Conservation (phyloP, 176 grass and related monocot species). For the Secale cereale region DNA sequence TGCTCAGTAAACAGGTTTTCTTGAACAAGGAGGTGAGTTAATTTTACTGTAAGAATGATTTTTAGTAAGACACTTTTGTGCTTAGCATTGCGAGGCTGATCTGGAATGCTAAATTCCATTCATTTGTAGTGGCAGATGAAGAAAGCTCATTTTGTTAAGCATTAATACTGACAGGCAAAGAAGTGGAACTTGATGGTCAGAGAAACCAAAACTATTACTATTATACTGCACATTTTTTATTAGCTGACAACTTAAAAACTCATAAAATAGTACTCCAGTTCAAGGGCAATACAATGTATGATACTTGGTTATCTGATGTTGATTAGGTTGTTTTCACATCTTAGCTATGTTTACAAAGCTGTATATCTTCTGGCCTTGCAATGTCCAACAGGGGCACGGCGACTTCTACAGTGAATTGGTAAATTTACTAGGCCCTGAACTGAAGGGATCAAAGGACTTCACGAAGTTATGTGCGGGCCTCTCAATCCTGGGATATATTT, state of each 20-base stretch:
- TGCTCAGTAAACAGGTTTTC: slow-evolving; percentile 83
- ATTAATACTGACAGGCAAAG: neutral
- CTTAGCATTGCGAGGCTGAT: neutral
- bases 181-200: slow-evolving; percentile 6
- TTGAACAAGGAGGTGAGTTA: slow-evolving; percentile 80
- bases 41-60: slow-evolving; percentile 15
- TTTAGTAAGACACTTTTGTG: neutral
- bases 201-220: neutral
- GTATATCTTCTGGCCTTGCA: slow-evolving; percentile 15
- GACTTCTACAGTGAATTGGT: slow-evolving; percentile 64
- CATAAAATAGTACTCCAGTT: slow-evolving; percentile 15
- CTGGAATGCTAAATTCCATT: neutral
- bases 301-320: slow-evolving; percentile 14
- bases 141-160: slow-evolving; percentile 1
- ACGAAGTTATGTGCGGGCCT: slow-evolving; percentile 75
- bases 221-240: neutral
- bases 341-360: slow-evolving; percentile 11
- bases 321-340: neutral
- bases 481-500: slow-evolving; percentile 87
- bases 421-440: slow-evolving; percentile 54
- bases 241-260: neutral
- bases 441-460: slow-evolving; percentile 88
- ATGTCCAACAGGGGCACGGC: slow-evolving; percentile 43
- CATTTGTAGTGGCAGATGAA: slow-evolving; percentile 9
- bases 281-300: neutral